Conservation (phyloP, 1,284 basidiomycete species). For the Austroboletus sp. region DNA sequence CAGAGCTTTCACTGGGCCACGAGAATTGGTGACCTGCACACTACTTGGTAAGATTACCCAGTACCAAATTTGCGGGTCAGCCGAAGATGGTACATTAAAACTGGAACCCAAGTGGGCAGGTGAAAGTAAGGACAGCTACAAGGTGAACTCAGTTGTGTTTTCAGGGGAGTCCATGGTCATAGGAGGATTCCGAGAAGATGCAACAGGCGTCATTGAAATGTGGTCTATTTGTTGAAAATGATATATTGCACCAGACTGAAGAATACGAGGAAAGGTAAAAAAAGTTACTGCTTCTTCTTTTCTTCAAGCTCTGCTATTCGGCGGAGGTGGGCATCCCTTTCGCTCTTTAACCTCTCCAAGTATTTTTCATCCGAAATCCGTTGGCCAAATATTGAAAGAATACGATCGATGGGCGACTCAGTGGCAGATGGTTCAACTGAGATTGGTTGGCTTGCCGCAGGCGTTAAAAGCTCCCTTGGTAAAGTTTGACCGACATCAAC, state of each 20-base stretch:
- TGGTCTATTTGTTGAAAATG: conserved; percentile 34
- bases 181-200: conserved; percentile 54
- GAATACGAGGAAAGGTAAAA: neutral
- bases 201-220: conserved; percentile 56
- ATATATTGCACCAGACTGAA: conserved; percentile 5
- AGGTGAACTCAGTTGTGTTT: conserved; percentile 55
- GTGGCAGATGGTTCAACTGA: conserved; percentile 2
- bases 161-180: conserved; percentile 42
- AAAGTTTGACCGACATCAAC: neutral
- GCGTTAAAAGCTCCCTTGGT: neutral
- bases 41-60: conserved; percentile 52
- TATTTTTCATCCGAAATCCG: conserved; percentile 61
- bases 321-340: conserved; percentile 45
- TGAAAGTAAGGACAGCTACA: conserved; percentile 40
- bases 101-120: conserved; percentile 43
- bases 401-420: conserved; percentile 27
- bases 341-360: conserved; percentile 45
- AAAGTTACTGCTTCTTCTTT: conserved; percentile 29
- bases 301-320: conserved; percentile 54
- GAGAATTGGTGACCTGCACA: conserved; percentile 48
- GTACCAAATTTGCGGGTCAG: conserved; percentile 37
- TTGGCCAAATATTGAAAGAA: conserved; percentile 43
- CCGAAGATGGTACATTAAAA: conserved; percentile 30
- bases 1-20: conserved; percentile 48
- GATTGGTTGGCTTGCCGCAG: conserved; percentile 6